Base-by-base conservation (phyloP, 164 flowering plant species). In the Amborella trichopoda region DNA sequence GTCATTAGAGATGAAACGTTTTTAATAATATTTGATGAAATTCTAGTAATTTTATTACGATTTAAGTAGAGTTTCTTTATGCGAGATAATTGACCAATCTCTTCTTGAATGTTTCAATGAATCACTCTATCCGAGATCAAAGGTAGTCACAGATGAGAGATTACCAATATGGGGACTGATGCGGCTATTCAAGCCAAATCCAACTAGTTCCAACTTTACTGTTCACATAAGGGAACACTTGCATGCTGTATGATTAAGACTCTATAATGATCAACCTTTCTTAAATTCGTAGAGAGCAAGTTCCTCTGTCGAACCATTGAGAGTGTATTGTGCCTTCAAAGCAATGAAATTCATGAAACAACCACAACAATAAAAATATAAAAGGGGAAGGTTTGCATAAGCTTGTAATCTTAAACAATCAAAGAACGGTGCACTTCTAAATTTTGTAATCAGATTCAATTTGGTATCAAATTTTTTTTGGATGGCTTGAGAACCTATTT, bases 21-120 rank as follows among this genome's bases (percentile, higher is more conserved):
- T n/a, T 66, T 69, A 6, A 75, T 1, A 5, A 64, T 57, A 26
- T 48, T 2, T 5, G 74, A 74, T 38, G 70, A 32, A 0, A 3
- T 46, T 28, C 77, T 75, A 3, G 48, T 64, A 3, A 74, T 51
- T 18, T 62, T 59, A 37, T 77, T 74, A 18, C 0, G 1, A 4
- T 6, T 4, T 17, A 70, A 46, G 3, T 46, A n/a, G 23, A 59
- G 28, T 2, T 2, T n/a, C 40, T n/a, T 34, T 19, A 52, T 26
- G 27, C 53, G 47, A n/a, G 6, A 44, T 23, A 59, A 22, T 4
- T 9, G 23, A 22, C 63, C 57, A 3, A 59, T 2, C 4, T 43
- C 24, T 8, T 40, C 9, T 1, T 56, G 57, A 3, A 59, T 14
- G n/a, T 22, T n/a, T 1, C 63, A 52, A 5, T 20, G 48, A 26